Base-by-base conservation (phyloP, 2,329 filamentous ascomycete species). In the Sporothrix euskadiensis region DNA sequence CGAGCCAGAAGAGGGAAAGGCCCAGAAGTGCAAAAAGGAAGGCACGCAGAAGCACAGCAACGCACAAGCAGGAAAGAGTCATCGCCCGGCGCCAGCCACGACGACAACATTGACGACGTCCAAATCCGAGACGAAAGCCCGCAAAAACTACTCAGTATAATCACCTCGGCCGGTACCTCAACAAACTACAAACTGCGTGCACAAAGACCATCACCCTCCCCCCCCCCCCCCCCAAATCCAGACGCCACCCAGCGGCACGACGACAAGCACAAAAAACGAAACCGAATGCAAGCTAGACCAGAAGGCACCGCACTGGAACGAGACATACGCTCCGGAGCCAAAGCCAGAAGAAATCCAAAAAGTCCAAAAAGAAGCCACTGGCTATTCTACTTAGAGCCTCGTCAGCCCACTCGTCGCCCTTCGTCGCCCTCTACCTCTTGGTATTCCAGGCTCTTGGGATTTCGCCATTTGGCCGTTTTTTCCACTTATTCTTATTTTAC, bases 341-440 rank as follows among this genome's bases (percentile, higher is more conserved):
- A 54, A n/a, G 22, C 57, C 65, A 70, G 41, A 14, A 39, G 9
- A 52, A 59, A 41, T 16, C 32, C 57, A 69, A 69, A 19, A 54
- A 47, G 10, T 22, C 61, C 49, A 69, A 32, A 54, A 71, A 68
- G 30, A 52, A 74, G 49, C 47, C 68, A 68, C 69, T 30, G 19
- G 59, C 59, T 57, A 71, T 69, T 69, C 61, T 68, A 44, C 47
- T 71, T 61, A 22, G 69, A 69, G 69, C 19, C 56, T 74, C 70
- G 61, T 71, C 61, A 71, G 73, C 69, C 61, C 73, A 71, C 69
- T 54, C 54, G n/a, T 49, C 61, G 49, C 52, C 30, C 59, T 32
- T 32, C 16, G 30, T 66, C 54, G 6, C 59, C 59, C 32, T 71
- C 8, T 49, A 16, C 4, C 56, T 41, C 22, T 32, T 52, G 12